Percentiles rank a stretch among this genome's conserved stretches.
phyloP scores from a whole-genome alignment of 1,284 basidiomycete species.

The Pseudozyma thailandica region DNA sequence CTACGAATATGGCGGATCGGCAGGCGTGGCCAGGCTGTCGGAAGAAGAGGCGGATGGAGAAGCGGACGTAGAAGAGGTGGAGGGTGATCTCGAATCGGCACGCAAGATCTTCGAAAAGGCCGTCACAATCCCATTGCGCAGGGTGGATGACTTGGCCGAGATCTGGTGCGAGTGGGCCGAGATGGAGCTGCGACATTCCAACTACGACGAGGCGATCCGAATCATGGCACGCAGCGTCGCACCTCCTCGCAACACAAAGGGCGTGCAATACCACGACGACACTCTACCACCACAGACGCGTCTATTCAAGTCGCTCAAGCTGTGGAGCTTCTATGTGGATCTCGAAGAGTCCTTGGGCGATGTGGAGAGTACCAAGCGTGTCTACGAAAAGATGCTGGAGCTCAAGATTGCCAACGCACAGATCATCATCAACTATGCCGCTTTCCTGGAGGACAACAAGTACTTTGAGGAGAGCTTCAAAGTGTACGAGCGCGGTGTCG shows the following conservation, averaged over 20 bases:
- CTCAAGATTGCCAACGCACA: constrained; percentile 95
- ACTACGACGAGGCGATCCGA: constrained; percentile 92
- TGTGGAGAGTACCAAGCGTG: constrained; percentile 88
- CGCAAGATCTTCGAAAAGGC: constrained; percentile 92
- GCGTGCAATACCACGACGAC: constrained; percentile 93
- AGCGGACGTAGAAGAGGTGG: constrained; percentile 72
- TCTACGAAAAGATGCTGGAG: constrained; percentile 97
- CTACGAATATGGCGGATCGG: constrained; percentile 89
- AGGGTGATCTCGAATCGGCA: constrained; percentile 83
- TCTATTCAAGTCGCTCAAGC: constrained; percentile 95
- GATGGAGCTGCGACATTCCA: constrained; percentile 94
- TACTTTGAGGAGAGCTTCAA: constrained; percentile 99
- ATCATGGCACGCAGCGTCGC: constrained; percentile 92
- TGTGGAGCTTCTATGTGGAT: constrained; percentile 99
- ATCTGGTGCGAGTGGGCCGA: constrained; percentile 99
- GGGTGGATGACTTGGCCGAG: constrained; percentile 97
- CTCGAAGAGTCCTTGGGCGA: constrained; percentile 95
- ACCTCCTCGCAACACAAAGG: constrained; percentile 84
- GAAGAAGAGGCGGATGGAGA: constrained; percentile 74
- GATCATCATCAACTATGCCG: constrained; percentile 95
- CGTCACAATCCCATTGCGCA: constrained; percentile 88
- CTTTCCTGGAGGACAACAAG: constrained; percentile 95
- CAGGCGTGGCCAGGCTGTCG: constrained; percentile 30
- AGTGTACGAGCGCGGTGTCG: constrained; percentile 96
- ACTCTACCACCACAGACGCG: constrained; percentile 85